Evolutionary conservation across 2,329 filamentous ascomycete species (phyloP).

Genomic region (Penicillium sp.): DNA sequence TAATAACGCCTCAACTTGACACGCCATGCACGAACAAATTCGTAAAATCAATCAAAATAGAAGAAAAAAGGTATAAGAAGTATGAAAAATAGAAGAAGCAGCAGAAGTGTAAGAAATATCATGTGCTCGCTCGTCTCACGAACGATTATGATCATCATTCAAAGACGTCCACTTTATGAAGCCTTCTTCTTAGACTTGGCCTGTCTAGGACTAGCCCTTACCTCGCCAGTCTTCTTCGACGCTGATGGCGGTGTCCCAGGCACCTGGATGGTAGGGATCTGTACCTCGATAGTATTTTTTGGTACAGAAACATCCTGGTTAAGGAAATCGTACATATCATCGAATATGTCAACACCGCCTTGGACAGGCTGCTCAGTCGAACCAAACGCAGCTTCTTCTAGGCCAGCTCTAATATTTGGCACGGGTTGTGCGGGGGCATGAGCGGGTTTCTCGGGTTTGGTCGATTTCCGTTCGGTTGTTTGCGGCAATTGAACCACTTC

Average conservation of each 20-base stretch:
- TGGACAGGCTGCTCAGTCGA: not conserved
- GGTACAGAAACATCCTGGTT: not conserved
- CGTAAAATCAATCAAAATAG: not conserved
- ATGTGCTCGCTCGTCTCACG: not conserved
- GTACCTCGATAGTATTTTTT: constrained; percentile 9
- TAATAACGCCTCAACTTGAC: not conserved
- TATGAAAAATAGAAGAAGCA: not conserved
- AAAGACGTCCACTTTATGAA: not conserved
- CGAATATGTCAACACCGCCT: not conserved
- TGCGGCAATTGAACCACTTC: constrained; percentile 4
- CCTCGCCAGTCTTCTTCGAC: not conserved
- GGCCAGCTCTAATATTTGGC: not conserved
- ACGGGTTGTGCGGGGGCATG: not conserved
- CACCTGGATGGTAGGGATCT: constrained; percentile 23
- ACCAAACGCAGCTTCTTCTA: not conserved
- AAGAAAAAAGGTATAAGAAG: not conserved
- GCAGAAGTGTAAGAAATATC: not conserved
- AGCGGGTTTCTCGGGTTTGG: not conserved
- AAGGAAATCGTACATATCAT: constrained; percentile 6
- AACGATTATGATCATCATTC: not conserved
- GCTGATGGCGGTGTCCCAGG: constrained; percentile 24
- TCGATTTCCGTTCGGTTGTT: not conserved
- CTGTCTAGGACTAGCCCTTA: constrained; percentile 7
- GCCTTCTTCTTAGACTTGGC: constrained; percentile 5
- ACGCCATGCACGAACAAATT: constrained; percentile 1